Conservation (phyloP, 345 rosid genomes). For the Erysimum cheiranthoides region DNA sequence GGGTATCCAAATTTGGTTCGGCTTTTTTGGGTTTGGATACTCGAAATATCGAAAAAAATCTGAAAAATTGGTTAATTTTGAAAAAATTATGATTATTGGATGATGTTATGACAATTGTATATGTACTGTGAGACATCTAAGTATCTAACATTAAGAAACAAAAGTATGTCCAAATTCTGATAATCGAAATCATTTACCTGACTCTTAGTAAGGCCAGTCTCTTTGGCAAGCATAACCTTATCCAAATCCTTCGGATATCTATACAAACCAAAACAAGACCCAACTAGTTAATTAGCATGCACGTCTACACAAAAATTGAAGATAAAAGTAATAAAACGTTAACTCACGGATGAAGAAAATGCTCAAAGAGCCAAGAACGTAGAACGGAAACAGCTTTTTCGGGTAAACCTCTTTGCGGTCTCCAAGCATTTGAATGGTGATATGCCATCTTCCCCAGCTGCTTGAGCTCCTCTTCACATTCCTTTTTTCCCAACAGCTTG, state of each 20-base stretch:
- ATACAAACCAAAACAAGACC: conserved; percentile 30
- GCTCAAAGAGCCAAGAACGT: conserved; percentile 88
- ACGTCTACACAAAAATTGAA: neutral
- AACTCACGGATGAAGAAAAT: conserved; percentile 87
- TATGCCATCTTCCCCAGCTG: conserved; percentile 39
- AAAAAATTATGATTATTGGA: no score
- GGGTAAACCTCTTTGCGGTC: conserved; percentile 86
- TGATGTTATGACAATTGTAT: neutral
- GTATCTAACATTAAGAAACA: conserved; percentile 6
- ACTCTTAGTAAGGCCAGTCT: conserved; percentile 81
- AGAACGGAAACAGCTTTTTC: conserved; percentile 76
- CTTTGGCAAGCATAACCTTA: conserved; percentile 79
- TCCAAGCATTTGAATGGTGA: conserved; percentile 73
- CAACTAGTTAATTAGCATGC: neutral
- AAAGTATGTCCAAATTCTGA: neutral
- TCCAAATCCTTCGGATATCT: conserved; percentile 89
- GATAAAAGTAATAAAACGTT: neutral
- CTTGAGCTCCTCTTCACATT: conserved; percentile 54
- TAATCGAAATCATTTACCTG: conserved; percentile 62
- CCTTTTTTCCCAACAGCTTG: conserved; percentile 70
- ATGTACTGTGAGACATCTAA: neutral
- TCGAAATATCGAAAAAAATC: no score
- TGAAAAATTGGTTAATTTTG: no score
- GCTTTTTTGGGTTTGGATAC: no score
- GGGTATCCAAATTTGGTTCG: no score